phyloP scores from a whole-genome alignment of 331 rosid genomes.

The Stylosanthes scabra region DNA sequence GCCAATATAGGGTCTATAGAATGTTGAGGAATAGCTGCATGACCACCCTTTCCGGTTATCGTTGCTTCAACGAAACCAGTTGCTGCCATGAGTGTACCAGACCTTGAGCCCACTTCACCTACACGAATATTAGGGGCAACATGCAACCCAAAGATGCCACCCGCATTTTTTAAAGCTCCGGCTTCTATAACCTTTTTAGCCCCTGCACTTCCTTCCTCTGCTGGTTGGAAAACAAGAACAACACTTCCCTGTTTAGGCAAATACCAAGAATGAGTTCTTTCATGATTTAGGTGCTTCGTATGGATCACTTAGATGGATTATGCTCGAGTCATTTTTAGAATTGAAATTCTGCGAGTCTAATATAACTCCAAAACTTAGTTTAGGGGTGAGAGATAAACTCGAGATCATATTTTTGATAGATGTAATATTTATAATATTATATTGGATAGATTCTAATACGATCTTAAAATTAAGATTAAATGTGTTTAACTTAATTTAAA shows the following conservation, averaged over 20 bases:
- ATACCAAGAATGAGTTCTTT: too few relatives aligned
- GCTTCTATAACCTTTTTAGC: conserved; percentile 61
- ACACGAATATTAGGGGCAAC: conserved; percentile 49
- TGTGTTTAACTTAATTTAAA: too few relatives aligned
- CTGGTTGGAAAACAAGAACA: conserved; percentile 93
- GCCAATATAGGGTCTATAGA: conserved; percentile 84
- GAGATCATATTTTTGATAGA: too few relatives aligned
- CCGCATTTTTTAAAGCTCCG: conserved; percentile 67
- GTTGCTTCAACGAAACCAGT: conserved; percentile 80
- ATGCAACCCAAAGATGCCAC: conserved; percentile 83
- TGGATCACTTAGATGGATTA: too few relatives aligned
- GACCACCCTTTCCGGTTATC: conserved; percentile 84
- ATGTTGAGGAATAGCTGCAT: conserved; percentile 89
- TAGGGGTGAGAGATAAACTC: too few relatives aligned
- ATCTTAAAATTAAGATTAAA: too few relatives aligned
- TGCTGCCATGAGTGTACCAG: conserved; percentile 75
- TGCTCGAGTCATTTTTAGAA: too few relatives aligned
- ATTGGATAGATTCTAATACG: too few relatives aligned
- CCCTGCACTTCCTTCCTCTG: conserved; percentile 91
- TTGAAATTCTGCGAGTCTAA: too few relatives aligned
- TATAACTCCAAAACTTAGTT: too few relatives aligned
- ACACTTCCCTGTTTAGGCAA: conserved; percentile 63
- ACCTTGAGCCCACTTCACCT: conserved; percentile 64
- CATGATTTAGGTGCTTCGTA: too few relatives aligned
- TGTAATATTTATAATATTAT: too few relatives aligned